A percentile compares a stretch with the other conserved stretches of the same genome.
Evolutionary conservation across 1,139 yeast genomes (phyloP).

Genomic region (Kodamaea sp.): DNA sequence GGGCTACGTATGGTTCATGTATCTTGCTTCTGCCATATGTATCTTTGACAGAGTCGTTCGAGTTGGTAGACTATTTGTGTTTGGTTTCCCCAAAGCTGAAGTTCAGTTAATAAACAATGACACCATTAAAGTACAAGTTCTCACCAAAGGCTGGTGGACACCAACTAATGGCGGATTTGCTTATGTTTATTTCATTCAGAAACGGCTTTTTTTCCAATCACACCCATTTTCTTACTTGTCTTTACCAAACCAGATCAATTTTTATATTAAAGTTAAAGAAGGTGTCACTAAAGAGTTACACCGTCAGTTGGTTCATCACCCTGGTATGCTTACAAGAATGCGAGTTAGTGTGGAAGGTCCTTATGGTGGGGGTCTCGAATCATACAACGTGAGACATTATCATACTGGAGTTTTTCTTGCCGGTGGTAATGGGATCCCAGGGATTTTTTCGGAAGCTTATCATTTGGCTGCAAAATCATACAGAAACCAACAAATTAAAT

Average conservation of each 20-base stretch:
- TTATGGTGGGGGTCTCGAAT: constrained; percentile 33
- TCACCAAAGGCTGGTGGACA: constrained; percentile 41
- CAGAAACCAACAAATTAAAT: constrained; percentile 26
- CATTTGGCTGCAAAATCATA: constrained; percentile 19
- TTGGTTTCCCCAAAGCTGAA: constrained; percentile 39
- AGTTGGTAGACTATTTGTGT: constrained; percentile 27
- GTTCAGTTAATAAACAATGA: constrained; percentile 35
- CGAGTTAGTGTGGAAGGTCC: constrained; percentile 46
- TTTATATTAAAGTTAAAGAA: constrained; percentile 34
- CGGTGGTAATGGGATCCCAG: constrained; percentile 50
- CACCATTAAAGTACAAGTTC: constrained; percentile 38
- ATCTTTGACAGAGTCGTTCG: constrained; percentile 40
- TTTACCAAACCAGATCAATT: constrained; percentile 23
- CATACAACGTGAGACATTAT: constrained; percentile 31
- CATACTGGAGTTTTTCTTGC: constrained; percentile 39
- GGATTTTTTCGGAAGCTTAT: constrained; percentile 38
- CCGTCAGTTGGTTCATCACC: constrained; percentile 21
- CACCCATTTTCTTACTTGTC: constrained; percentile 37
- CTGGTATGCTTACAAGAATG: constrained; percentile 23
- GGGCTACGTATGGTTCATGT: constrained; percentile 39
- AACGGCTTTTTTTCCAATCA: constrained; percentile 35
- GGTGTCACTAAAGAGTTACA: constrained; percentile 33
- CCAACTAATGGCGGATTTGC: constrained; percentile 51
- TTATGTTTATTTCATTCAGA: constrained; percentile 41
- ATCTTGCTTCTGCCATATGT: constrained; percentile 44